Evolutionary conservation across 768 basidiomycete species (phyloP).

Genomic region (Boletus reticuloceps): DNA sequence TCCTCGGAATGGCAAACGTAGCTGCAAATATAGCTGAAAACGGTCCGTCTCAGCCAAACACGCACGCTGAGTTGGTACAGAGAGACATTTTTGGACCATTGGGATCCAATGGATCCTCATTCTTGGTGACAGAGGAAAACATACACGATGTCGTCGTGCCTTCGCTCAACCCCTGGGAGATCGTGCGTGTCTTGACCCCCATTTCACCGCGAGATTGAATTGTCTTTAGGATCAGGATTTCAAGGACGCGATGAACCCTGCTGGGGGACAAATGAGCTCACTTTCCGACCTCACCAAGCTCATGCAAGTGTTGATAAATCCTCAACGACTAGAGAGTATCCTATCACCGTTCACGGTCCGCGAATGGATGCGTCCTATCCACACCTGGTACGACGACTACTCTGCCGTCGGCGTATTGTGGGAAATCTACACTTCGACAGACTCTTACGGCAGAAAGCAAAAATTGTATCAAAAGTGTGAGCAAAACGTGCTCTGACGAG

Average conservation of each 20-base stretch:
- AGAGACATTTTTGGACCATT: slow-evolving; percentile 51
- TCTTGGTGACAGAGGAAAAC: slow-evolving; percentile 36
- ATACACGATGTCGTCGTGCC: slow-evolving; percentile 40
- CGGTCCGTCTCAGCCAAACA: slow-evolving; percentile 20
- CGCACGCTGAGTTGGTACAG: slow-evolving; percentile 43
- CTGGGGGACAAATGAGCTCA: slow-evolving; percentile 52
- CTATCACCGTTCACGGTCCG: slow-evolving; percentile 34
- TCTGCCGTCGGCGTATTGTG: slow-evolving; percentile 42
- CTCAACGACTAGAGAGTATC: slow-evolving; percentile 33
- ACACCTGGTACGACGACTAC: slow-evolving; percentile 37
- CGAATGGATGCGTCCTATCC: slow-evolving; percentile 43
- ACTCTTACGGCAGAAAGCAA: slow-evolving; percentile 33
- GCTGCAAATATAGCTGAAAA: slow-evolving; percentile 27
- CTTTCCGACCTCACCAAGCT: slow-evolving; percentile 43
- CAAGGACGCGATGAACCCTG: slow-evolving; percentile 38
- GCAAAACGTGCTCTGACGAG: background rate
- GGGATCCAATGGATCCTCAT: slow-evolving; percentile 42
- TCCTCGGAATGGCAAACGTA: slow-evolving; percentile 37
- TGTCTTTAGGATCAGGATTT: slow-evolving; percentile 38
- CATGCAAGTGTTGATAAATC: slow-evolving; percentile 46
- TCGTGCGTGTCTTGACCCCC: slow-evolving; percentile 25
- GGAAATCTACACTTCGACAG: slow-evolving; percentile 37
- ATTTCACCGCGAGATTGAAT: background rate
- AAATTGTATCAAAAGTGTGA: slow-evolving; percentile 25
- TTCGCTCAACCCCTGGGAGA: slow-evolving; percentile 32